phyloP scores from a whole-genome alignment of 306 rosid species.

The Alnus glutinosa region DNA sequence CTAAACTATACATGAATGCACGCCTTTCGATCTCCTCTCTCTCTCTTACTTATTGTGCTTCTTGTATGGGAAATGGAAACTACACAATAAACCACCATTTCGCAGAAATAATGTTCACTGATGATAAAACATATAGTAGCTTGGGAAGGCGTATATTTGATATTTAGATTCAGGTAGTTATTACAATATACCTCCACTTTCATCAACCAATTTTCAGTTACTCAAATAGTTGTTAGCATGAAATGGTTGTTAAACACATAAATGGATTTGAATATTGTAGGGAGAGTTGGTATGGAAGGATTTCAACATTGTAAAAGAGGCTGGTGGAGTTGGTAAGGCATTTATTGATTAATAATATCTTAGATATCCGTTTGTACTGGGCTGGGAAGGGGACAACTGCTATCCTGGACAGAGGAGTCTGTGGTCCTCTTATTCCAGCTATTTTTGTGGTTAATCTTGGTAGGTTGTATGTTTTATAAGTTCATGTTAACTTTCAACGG shows the following conservation, averaged over 20 bases:
- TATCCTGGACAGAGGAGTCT: no score
- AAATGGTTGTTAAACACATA: background rate
- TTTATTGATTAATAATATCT: no score
- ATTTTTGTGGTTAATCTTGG: slow-evolving; percentile 20
- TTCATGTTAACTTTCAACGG: no score
- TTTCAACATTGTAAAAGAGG: no score
- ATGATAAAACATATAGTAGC: slow-evolving; percentile 30
- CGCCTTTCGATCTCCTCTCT: slow-evolving; percentile 53
- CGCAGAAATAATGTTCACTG: slow-evolving; percentile 38
- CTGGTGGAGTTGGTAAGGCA: no score
- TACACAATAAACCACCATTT: slow-evolving; percentile 45
- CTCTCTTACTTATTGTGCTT: slow-evolving; percentile 46
- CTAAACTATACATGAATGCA: slow-evolving; percentile 40
- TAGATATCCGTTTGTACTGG: no score
- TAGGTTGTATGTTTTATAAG: background rate
- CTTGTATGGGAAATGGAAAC: slow-evolving; percentile 38
- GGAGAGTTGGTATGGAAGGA: no score
- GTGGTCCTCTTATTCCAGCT: no score
- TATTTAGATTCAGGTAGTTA: slow-evolving; percentile 42
- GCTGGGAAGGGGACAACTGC: no score
- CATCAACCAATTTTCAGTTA: background rate
- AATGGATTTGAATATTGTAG: no score
- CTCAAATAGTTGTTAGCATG: background rate
- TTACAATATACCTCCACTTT: background rate
- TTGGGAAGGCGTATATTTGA: slow-evolving; percentile 55